These are phyloP conservation scores for Ogataea sp. DNA, from an alignment of 805 yeast species.

Conservation along the genomic window DNA sequence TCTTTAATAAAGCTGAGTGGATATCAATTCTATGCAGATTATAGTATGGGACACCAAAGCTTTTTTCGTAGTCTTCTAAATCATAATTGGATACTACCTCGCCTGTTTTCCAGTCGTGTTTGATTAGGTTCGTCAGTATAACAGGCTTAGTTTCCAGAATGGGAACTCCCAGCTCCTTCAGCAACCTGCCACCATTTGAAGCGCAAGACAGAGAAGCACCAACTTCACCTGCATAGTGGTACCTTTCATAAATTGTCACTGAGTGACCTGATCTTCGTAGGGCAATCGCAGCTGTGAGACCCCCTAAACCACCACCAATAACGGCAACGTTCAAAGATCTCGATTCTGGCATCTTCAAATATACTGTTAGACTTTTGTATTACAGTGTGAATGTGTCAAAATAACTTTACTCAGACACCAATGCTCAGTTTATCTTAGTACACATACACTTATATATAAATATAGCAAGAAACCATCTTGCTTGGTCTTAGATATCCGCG, in stretches of 20 bases:
- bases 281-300: constrained; percentile 19
- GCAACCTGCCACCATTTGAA: constrained; percentile 22
- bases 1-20: constrained; percentile 14
- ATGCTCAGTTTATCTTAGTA: too few species aligned
- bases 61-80: constrained; percentile 20
- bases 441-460: too few species aligned
- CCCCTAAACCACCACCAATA: constrained; percentile 22
- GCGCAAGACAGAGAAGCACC: constrained; percentile 25
- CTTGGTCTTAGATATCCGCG: too few species aligned
- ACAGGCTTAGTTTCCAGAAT: constrained; percentile 17
- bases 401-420: too few species aligned
- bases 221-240: constrained; percentile 23
- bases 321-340: constrained; percentile 12
- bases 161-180: constrained; percentile 21
- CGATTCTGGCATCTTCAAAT: neutral
- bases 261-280: constrained; percentile 19
- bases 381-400: too few species aligned
- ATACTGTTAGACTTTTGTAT: too few species aligned
- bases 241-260: constrained; percentile 20
- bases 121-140: constrained; percentile 16
- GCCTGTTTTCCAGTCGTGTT: constrained; percentile 18
- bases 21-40: constrained; percentile 23
- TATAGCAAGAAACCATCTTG: too few species aligned
- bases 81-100: constrained; percentile 15
- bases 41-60: constrained; percentile 22